Conservation (phyloP, 805 yeast genomes). For the Lipomyces kockii region DNA sequence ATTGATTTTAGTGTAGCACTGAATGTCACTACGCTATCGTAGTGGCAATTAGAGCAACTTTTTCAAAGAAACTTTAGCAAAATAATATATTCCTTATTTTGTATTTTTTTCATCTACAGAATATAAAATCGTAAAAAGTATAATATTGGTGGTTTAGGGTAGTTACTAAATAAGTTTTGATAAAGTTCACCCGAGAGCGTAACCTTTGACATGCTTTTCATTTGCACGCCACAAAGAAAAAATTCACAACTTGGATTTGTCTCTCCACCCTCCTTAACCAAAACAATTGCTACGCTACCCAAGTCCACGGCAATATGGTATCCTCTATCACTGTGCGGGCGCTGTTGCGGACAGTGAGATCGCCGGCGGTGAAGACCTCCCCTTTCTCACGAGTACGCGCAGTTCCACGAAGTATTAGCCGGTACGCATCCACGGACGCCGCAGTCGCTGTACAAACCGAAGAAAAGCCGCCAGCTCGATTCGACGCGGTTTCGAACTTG, state of each 20-base stretch:
- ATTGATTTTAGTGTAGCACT: too few species aligned
- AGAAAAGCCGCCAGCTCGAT: background rate
- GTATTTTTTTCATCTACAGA: too few species aligned
- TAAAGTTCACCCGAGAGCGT: background rate
- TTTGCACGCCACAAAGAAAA: background rate
- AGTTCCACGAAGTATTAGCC: background rate
- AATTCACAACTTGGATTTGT: background rate
- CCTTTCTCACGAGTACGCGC: background rate
- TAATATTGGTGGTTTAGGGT: background rate
- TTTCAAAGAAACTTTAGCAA: too few species aligned
- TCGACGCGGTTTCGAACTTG: constrained; percentile 1
- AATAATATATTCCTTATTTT: too few species aligned
- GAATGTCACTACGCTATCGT: too few species aligned
- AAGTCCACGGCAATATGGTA: background rate
- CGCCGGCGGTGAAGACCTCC: background rate
- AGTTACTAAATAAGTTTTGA: background rate
- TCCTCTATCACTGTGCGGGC: background rate
- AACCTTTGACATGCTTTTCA: background rate
- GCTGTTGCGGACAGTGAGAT: background rate
- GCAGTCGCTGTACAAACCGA: background rate
- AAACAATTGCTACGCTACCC: background rate
- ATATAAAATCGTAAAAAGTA: background rate
- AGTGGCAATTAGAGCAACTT: too few species aligned
- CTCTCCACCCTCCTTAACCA: background rate
- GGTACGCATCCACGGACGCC: background rate